Evolutionary conservation across 331 rosid species (phyloP).

Genomic region (Prunus yedoensis): DNA sequence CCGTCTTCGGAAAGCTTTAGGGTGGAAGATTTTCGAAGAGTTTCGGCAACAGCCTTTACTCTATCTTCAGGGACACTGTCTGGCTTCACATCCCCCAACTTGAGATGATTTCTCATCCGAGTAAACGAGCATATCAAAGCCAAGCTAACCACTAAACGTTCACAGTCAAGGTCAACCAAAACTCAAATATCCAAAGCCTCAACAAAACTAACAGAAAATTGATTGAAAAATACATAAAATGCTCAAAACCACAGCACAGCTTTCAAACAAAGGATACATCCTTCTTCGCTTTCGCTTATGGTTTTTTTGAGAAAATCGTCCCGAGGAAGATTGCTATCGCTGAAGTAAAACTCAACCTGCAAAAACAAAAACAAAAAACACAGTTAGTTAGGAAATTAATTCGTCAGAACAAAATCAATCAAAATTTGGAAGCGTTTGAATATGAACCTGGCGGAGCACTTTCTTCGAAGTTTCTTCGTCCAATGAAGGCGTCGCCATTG

Average conservation of each 20-base stretch:
- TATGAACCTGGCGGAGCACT: conserved; percentile 69
- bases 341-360: conserved; percentile 90
- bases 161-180: conserved; percentile 48
- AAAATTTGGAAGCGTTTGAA: neutral
- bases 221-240: neutral
- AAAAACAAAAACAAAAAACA: neutral
- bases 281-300: conserved; percentile 64
- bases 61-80: conserved; percentile 49
- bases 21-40: conserved; percentile 49
- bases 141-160: conserved; percentile 61
- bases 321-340: conserved; percentile 87
- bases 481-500: conserved; percentile 60
- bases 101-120: conserved; percentile 75
- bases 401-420: neutral
- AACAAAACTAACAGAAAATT: neutral
- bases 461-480: conserved; percentile 69
- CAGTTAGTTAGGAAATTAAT: neutral
- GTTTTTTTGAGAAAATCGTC: conserved; percentile 63
- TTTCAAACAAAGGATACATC: conserved; percentile 62
- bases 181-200: neutral
- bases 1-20: conserved; percentile 85
- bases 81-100: conserved; percentile 56
- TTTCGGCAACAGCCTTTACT: conserved; percentile 68
- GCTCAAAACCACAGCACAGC: neutral
- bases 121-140: conserved; percentile 74